Base-by-base conservation (phyloP, 208 protist species). In the Kentomonas sorsogonicus region DNA sequence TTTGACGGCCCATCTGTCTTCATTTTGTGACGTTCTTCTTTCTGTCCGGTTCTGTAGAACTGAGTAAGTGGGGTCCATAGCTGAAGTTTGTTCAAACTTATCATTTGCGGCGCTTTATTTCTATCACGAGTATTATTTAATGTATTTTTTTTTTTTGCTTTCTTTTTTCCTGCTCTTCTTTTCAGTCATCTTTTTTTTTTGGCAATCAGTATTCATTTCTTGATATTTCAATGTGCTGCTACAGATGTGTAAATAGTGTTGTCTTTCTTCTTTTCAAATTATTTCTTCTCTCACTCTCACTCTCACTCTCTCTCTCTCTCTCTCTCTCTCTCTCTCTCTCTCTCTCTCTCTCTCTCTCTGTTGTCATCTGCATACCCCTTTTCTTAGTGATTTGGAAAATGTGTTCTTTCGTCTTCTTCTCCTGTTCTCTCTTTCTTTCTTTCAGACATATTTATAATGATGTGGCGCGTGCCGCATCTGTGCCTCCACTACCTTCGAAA, bases 111-210 rank as follows among this genome's bases (percentile, higher is more conserved):
- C n/a, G n/a, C n/a, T n/a, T n/a, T n/a, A n/a, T n/a, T n/a, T n/a
- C n/a, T n/a, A n/a, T n/a, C n/a, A n/a, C n/a, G n/a, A n/a, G n/a
- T 56, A 18, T 52, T 52, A 20, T 52, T 52, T 16, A 20, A 10
- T 31, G 5, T 29, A n/a, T 52, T 39, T 56, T 7, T 56, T 56
- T 31, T 25, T 56, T 11, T 53, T 38, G 10, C 5, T 53, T 5
- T 38, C 5, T 27, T 27, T 47, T 4, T 31, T 7, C 4, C n/a
- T 53, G 46, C 6, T 53, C 10, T 25, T 53, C 5, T 3, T 31
- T 53, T 53, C 6, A 26, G 4, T 53, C 22, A 53, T 34, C 20
- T n/a, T 61, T 61, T 52, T 61, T 53, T 61, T 18, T 53, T 61
- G 6, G 29, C 10, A 41, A 53, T 22, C 33, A 36, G 7, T 36